Evolutionary conservation across 768 basidiomycete genomes (phyloP), one percentile per base, ranked within the genome.

Genomic region (Psilocybe cyanescens): DNA sequence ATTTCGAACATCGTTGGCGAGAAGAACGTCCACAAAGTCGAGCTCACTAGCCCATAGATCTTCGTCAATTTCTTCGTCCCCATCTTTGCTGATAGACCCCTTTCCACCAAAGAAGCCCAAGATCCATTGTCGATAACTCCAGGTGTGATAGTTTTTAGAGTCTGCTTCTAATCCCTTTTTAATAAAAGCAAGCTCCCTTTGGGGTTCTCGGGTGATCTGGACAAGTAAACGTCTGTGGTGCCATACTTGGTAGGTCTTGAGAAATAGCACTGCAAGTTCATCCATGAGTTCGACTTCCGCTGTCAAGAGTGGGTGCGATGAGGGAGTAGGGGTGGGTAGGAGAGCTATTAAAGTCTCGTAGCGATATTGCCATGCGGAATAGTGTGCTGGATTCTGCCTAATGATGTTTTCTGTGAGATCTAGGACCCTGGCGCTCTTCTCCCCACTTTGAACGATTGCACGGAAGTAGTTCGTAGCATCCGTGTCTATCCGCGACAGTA

Each of bases 171-270:
- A 84, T 1, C 88, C 87, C 58, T 78, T 75, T 54, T 87, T 83
- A 71, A 95, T 89, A 74, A 97, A 98, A 37, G 72, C 80, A 57
- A 99, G 88, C 74, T 99, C 97, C 8, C 83, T 81, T 3, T 59
- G 70, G 4, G 88, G 83, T 24, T 81, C 72, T 58, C 82, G 78
- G 33, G 85, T 79, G 49, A 80, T 75, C 39, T 81, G 81, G 63
- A 94, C 83, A 39, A 95, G 80, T 37, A 94, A 85, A 3, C 90
- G 86, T 46, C 93, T 88, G 70, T 95, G 92, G 76, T 91, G 96
- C 97, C 97, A 99, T 28, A 99, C 96, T 78, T 99, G 97, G 75
- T 99, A 99, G 8, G 90, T 95, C 78, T 99, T 99, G 70, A 98
- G 83, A 74, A 89, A 89, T 65, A 82, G 82, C 65, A 89, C 82